Conservation (phyloP, 805 yeast species). For the Starmera amethionina region DNA sequence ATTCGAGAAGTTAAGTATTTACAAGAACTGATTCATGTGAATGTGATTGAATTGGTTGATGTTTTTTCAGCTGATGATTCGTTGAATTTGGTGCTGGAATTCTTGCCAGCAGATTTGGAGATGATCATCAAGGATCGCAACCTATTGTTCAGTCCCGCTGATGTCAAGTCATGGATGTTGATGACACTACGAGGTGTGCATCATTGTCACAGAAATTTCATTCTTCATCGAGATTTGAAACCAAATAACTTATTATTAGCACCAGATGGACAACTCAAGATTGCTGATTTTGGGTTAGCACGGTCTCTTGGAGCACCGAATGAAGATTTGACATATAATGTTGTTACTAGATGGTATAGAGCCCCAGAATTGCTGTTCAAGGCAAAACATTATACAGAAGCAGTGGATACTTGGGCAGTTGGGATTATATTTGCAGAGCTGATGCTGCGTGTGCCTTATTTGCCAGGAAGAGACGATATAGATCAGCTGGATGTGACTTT, state of each 20-base stretch:
- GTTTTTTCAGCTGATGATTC: constrained; percentile 62
- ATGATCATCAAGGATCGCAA: constrained; percentile 74
- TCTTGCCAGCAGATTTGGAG: constrained; percentile 86
- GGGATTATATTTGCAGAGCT: constrained; percentile 95
- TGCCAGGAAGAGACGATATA: constrained; percentile 85
- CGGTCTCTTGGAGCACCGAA: constrained; percentile 71
- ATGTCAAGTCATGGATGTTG: constrained; percentile 85
- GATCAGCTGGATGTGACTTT: constrained; percentile 93
- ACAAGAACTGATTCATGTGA: constrained; percentile 69
- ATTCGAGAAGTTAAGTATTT: constrained; percentile 84
- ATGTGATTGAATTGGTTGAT: constrained; percentile 82
- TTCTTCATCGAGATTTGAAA: constrained; percentile 86
- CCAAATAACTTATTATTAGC: constrained; percentile 86
- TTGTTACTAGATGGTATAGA: constrained; percentile 95
- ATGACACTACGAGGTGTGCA: constrained; percentile 94
- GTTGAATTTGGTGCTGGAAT: constrained; percentile 85
- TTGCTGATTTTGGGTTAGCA: constrained; percentile 97
- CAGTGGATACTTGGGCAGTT: constrained; percentile 92
- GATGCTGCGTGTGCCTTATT: constrained; percentile 89
- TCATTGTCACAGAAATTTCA: constrained; percentile 88
- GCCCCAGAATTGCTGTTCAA: constrained; percentile 93
- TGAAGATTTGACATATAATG: constrained; percentile 80
- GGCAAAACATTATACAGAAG: constrained; percentile 78
- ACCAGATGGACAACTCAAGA: constrained; percentile 78
- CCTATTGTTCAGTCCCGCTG: constrained; percentile 72